Percentiles rank a stretch among this genome's conserved stretches.
These are phyloP conservation scores for Mrakiaceae sp. DNA, from an alignment of 1,284 basidiomycete species.

Conservation along the genomic window DNA sequence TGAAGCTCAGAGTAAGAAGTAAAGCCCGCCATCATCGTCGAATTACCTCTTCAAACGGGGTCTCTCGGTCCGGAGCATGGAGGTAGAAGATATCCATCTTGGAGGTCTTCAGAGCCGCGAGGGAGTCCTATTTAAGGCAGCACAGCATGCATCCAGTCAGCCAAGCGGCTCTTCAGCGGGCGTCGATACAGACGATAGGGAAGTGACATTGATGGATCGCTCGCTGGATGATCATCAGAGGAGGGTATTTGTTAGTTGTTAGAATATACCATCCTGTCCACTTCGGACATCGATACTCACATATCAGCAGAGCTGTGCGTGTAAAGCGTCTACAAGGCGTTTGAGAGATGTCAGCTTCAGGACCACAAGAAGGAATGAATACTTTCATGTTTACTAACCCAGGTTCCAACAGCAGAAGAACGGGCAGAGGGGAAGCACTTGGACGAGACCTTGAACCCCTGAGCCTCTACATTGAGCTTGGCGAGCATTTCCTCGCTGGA, in stretches of 20 bases:
- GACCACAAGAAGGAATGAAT: too few relatives aligned
- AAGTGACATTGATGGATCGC: not conserved
- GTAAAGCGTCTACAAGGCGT: not conserved
- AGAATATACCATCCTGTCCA: not conserved
- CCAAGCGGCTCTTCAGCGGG: not conserved
- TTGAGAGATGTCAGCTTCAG: too few relatives aligned
- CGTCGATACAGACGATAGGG: not conserved
- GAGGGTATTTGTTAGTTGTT: not conserved
- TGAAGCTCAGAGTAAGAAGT: not conserved
- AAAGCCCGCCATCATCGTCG: not conserved
- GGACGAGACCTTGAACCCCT: conserved; percentile 16
- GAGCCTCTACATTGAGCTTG: not conserved
- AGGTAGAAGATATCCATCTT: conserved; percentile 45
- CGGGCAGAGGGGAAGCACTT: conserved; percentile 23
- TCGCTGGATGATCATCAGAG: not conserved
- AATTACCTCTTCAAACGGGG: conserved; percentile 35
- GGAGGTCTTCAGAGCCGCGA: conserved; percentile 31
- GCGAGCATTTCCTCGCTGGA: conserved; percentile 1
- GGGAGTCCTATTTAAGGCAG: not conserved
- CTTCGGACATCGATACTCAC: not conserved
- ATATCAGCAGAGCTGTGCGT: not conserved
- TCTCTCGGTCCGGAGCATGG: conserved; percentile 45
- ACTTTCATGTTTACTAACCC: not conserved
- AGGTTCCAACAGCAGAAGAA: not conserved
- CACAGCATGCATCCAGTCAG: too few relatives aligned